phyloP scores from a whole-genome alignment of 768 basidiomycete genomes.

The Chiua virens region DNA sequence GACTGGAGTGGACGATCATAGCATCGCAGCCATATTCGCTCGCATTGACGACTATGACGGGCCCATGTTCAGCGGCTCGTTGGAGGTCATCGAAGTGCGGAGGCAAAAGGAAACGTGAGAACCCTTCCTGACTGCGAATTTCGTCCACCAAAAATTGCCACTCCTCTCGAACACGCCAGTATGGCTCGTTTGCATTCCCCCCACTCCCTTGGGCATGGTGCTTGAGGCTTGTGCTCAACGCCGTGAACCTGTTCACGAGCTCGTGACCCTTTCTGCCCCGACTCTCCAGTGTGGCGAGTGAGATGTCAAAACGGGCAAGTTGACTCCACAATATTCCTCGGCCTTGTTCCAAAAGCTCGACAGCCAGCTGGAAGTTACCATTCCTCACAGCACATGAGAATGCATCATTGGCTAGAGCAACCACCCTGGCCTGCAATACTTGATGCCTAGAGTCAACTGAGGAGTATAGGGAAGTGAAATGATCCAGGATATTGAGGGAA shows the following conservation, averaged over 20 bases:
- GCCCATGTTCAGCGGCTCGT: background rate
- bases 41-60: background rate
- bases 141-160: background rate
- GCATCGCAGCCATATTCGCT: background rate
- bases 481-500: background rate
- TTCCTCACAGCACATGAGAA: no score
- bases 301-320: no score
- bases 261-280: no score
- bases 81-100: no score
- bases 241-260: background rate
- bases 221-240: background rate
- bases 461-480: background rate
- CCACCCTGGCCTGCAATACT: background rate
- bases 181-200: background rate
- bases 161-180: background rate
- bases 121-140: background rate
- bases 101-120: background rate
- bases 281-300: no score
- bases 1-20: no score
- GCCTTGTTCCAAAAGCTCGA: background rate
- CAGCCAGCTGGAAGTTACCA: no score
- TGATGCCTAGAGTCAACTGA: background rate
- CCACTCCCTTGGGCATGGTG: background rate
- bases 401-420: background rate
- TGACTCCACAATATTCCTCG: background rate